Evolutionary conservation across 306 rosid species (phyloP), one percentile per base, ranked within the genome.

Genomic region (Dicorynia guianensis): DNA sequence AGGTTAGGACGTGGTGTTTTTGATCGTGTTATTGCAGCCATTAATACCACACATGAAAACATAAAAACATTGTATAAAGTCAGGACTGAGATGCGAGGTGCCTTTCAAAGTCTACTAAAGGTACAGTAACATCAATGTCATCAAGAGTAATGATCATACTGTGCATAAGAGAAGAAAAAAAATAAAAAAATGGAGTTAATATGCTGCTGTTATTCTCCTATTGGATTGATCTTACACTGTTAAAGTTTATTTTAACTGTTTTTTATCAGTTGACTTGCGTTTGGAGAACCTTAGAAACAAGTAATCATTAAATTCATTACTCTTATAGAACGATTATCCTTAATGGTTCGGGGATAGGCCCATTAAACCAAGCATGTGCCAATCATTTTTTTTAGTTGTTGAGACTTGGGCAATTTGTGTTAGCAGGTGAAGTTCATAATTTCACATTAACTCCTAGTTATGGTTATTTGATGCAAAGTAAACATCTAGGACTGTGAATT

Each of bases 1-100:
- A 89, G 84, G 85, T 71, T 93, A 56, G 86, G 96, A 40, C 79
- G 79, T 69, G 74, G 56, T 69, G 90, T 68, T 30, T 84, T 87
- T 63, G 87, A 77, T 70, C 76, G 76, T 83, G 88, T 91, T 78
- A 56, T 34, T 68, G 87, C 85, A 38, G 92, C 96, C 67, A 80
- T 91, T 70, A 81, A 82, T 77, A 64, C 85, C 52, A 72, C 91
- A 47, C 76, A 76, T 12, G 97, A 89, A 65, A 85, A 86, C 78
- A 64, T 93, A 47, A 93, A 91, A 86, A 42, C 77, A 62, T 71
- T 89, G 46, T 90, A 93, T 74, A 93, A 87, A 85, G 96, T 89
- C 76, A 86, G 95, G 86, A 85, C 83, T 71, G 97, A 91, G 85
- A 89, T 89, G 90, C 87, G 93, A 75, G 89, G 76, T 71, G 89